A percentile compares a stretch with the other conserved stretches of the same genome.
These are phyloP conservation scores for Raphanus hybrid DNA, from an alignment of 441 rosid species.

Conservation along the genomic window DNA sequence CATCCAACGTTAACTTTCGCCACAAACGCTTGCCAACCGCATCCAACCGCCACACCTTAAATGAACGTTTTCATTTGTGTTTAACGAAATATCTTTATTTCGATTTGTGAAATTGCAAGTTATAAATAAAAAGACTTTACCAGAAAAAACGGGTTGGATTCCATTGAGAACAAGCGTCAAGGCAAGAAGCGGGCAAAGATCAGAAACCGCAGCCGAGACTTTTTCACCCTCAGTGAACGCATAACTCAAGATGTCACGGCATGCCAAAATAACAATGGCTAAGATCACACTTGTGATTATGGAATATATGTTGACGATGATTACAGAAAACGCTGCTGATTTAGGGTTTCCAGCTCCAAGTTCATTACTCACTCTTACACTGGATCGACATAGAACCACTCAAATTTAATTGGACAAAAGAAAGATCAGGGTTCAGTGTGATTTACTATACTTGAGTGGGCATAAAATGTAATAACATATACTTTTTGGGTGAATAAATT, in stretches of 20 bases:
- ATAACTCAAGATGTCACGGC: constrained; percentile 54
- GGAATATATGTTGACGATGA: constrained; percentile 47
- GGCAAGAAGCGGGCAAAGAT: constrained; percentile 64
- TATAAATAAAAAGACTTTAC: constrained; percentile 10
- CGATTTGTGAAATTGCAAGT: too few relatives aligned
- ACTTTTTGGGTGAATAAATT: not conserved
- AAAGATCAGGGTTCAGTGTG: not conserved
- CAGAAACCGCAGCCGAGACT: constrained; percentile 62
- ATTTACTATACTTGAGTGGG: not conserved
- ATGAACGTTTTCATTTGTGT: not conserved
- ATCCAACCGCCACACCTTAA: constrained; percentile 69
- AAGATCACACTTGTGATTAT: constrained; percentile 42
- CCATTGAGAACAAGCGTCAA: constrained; percentile 60
- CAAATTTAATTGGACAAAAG: not conserved
- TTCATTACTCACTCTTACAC: constrained; percentile 72
- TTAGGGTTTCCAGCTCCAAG: constrained; percentile 70
- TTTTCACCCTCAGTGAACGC: constrained; percentile 60
- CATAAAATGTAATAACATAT: not conserved
- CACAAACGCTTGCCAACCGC: constrained; percentile 69
- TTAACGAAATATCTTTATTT: too few relatives aligned
- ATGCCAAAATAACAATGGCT: constrained; percentile 37
- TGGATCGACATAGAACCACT: constrained; percentile 10
- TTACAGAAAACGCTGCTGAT: constrained; percentile 60
- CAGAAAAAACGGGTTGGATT: constrained; percentile 61
- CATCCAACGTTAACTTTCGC: constrained; percentile 64